A percentile compares a stretch with the other conserved stretches of the same genome.
phyloP scores from a whole-genome alignment of 2,329 filamentous ascomycete genomes.

The Aspergillus sp. region DNA sequence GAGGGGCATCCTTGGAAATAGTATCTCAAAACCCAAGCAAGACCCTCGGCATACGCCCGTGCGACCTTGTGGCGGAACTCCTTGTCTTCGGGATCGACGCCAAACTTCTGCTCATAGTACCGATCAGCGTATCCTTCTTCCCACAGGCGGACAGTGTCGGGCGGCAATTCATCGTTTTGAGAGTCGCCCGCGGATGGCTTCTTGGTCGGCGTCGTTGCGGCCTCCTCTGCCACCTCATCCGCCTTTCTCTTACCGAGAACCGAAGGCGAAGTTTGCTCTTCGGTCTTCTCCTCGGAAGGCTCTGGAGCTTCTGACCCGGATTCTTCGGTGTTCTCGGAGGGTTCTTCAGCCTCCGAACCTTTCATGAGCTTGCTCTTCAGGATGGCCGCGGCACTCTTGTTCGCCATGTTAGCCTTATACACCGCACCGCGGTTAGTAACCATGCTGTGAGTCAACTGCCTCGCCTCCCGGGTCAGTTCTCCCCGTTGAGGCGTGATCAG shows the following conservation, averaged over 20 bases:
- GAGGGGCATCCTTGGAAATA: conserved; percentile 98
- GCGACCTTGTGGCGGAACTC: conserved; percentile 89
- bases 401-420: conserved; percentile 73
- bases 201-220: conserved; percentile 57
- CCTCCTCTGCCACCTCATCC: conserved; percentile 64
- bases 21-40: conserved; percentile 93
- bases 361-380: conserved; percentile 76
- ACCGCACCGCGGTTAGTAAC: conserved; percentile 72
- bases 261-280: conserved; percentile 33
- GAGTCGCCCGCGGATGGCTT: conserved; percentile 39
- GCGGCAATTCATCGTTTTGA: conserved; percentile 63
- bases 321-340: conserved; percentile 28
- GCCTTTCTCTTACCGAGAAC: conserved; percentile 63
- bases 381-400: conserved; percentile 90
- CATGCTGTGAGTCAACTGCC: conserved; percentile 79
- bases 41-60: conserved; percentile 86
- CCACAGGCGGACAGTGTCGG: conserved; percentile 87
- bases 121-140: conserved; percentile 92
- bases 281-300: conserved; percentile 27
- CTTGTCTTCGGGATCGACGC: conserved; percentile 75
- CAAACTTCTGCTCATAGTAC: conserved; percentile 97
- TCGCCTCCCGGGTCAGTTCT: conserved; percentile 58
- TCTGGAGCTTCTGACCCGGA: conserved; percentile 28
- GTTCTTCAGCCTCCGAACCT: conserved; percentile 25
- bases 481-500: conserved; percentile 59